Evolutionary conservation across 257 asterid genomes (phyloP), one percentile per base, ranked within the genome.

Genomic region (Solanum pimpinellifolium): DNA sequence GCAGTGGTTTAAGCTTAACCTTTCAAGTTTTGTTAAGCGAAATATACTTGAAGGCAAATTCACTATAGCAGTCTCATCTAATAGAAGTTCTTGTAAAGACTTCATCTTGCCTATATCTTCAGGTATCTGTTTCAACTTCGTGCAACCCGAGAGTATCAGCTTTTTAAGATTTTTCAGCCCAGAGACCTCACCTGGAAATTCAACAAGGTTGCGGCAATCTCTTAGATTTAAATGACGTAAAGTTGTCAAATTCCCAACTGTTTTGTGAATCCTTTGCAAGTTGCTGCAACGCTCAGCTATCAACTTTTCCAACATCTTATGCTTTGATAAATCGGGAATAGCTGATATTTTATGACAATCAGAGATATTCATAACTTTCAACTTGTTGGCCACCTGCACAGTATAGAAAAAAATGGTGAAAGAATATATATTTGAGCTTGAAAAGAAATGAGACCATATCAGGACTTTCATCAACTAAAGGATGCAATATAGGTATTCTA

Each of bases 101-200:
- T 59, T 62, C 89, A 89, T 33, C 74, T 84, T 77, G 29, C 87
- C 88, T 33, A 89, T 74, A 52, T 86, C 75, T 23, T 83, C 87
- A 33, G 91, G 91, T 47, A 89, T 41, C 56, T 81, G 72, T 84
- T 85, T 86, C 74, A 90, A 86, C 35, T 78, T 77, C 9, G 42
- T 23, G 84, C 92, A 90, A 11, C 91, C 90, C 20, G 92, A 88
- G 90, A 90, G 90, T 70, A 88, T 89, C 60, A 90, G 77, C 29
- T 83, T 87, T 84, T 88, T 87, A n/a, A 90, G 90, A 88, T 66
- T n/a, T 85, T 86, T 90, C 29, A 90, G 90, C 56, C 92, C 92
- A 14, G 92, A 90, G 65, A 90, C 91, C 56, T 90, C 92, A 29
- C 52, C 23, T 27, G 92, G 91, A 88, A 90, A 87, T n/a, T 88